Evolutionary conservation across 1,284 basidiomycete species (phyloP).

Genomic region (Leccinum cinnamomeum): DNA sequence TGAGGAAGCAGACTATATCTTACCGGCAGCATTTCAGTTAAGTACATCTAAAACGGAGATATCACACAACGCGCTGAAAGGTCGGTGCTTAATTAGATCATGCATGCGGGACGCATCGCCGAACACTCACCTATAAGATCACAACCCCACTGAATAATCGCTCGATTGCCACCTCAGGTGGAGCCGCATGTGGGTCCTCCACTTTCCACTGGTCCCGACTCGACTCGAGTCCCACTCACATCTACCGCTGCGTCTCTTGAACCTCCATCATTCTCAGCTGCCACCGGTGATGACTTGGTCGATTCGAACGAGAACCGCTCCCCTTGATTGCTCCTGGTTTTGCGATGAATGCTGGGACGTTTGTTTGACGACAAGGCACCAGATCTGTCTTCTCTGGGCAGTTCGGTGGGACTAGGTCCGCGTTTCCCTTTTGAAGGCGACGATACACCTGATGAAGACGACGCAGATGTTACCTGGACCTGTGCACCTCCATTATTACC

Average conservation of each 20-base stretch:
- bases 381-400: conserved; percentile 57
- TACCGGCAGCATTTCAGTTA: conserved; percentile 2
- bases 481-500: conserved; percentile 14
- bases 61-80: conserved; percentile 7
- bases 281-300: conserved; percentile 9
- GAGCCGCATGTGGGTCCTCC: conserved; percentile 5
- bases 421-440: conserved; percentile 55
- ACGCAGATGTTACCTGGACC: conserved; percentile 10
- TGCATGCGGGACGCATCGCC: background rate
- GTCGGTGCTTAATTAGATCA: conserved; percentile 10
- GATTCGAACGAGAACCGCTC: conserved; percentile 15
- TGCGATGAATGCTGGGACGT: conserved; percentile 64
- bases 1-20: conserved; percentile 1
- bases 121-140: conserved; percentile 17
- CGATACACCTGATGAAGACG: conserved; percentile 25
- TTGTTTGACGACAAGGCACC: conserved; percentile 60
- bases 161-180: conserved; percentile 17
- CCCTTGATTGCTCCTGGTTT: conserved; percentile 25
- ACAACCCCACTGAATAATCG: conserved; percentile 4
- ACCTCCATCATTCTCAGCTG: conserved; percentile 13
- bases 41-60: conserved; percentile 12
- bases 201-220: conserved; percentile 8
- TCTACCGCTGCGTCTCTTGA: conserved; percentile 4
- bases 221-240: conserved; percentile 1
- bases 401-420: conserved; percentile 69